phyloP scores from a whole-genome alignment of 176 grass and related monocot species.

The Triticum timopheevii region DNA sequence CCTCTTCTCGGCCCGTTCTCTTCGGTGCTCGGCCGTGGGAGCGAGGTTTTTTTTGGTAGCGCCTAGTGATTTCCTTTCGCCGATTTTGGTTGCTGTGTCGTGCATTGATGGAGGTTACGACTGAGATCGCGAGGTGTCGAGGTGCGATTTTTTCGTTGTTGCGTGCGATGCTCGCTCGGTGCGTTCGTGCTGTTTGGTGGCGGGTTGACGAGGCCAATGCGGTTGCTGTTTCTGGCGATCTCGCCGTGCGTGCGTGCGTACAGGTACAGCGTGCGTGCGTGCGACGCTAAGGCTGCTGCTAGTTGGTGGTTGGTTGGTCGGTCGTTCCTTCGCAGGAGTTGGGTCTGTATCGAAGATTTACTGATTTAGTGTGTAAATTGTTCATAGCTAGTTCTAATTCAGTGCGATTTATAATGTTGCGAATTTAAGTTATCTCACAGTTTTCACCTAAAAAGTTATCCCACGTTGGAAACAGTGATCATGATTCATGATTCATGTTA shows the following conservation, averaged over 20 bases:
- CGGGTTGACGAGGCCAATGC: constrained; percentile 7
- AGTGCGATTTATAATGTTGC: no score
- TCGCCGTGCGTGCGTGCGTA: not conserved
- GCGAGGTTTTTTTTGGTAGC: not conserved
- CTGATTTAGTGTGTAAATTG: no score
- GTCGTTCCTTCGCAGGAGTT: not conserved
- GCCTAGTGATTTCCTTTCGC: not conserved
- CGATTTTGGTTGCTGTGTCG: not conserved
- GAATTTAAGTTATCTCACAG: no score
- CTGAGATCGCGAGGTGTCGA: not conserved
- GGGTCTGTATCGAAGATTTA: no score
- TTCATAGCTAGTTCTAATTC: no score
- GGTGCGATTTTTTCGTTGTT: not conserved
- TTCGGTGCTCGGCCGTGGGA: not conserved
- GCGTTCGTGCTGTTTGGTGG: constrained; percentile 16
- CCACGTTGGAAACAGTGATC: no score
- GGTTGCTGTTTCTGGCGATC: not conserved
- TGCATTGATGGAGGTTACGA: not conserved
- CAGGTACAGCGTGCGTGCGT: constrained; percentile 2
- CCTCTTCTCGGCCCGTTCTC: not conserved
- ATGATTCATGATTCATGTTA: no score
- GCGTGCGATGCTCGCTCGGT: not conserved
- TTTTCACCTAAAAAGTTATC: no score
- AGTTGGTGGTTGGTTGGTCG: not conserved
- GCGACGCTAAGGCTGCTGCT: not conserved